Evolutionary conservation across 352 stramenopile genomes (phyloP), one percentile per base, ranked within the genome.

Genomic region (Aphanomyces cochlioides): DNA sequence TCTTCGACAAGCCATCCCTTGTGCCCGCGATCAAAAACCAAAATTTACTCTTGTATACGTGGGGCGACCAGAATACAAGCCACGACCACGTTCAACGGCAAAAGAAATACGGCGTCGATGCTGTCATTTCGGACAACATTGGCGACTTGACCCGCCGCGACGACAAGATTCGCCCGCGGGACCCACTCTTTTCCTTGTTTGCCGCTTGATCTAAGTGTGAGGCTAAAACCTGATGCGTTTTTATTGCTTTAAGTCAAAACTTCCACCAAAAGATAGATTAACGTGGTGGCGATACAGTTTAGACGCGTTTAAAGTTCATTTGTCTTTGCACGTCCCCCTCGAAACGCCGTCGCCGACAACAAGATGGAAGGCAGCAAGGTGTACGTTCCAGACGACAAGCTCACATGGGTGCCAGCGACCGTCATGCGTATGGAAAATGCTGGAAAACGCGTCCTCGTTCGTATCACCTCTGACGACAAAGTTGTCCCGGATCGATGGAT

Each of bases 91-190:
- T 91, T 48, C 83, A 92, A 69, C 68, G 81, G 4, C 86, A 93
- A 56, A 90, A 92, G 59, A 80, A 78, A 58, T 72, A 84, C 47
- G 83, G 66, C 4, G 66, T 93, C n/a, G 84, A 92, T 65, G 86
- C 80, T 12, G 77, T 93, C 19, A 93, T 93, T 71, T 92, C 84
- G 68, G 84, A 93, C 72, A 93, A 93, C 69, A 83, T 91, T 61
- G 80, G 82, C 64, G 86, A 93, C 71, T 78, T 93, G 73, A 80
- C 78, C n/a, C 82, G 78, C 83, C n/a, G 17, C 61, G 47, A 69
- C 40, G 15, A 37, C 7, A 66, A 66, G 39, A 8, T 48, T 8
- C 38, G 34, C 7, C 57, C 57, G 57, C 57, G 57, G 4, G 57
- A 66, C 37, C 2, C 3, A 8, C 19, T 8, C 7, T 34, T 28